These are phyloP conservation scores for Aspergillus transmontanensis DNA, from an alignment of 2,329 filamentous ascomycete genomes.

Conservation along the genomic window DNA sequence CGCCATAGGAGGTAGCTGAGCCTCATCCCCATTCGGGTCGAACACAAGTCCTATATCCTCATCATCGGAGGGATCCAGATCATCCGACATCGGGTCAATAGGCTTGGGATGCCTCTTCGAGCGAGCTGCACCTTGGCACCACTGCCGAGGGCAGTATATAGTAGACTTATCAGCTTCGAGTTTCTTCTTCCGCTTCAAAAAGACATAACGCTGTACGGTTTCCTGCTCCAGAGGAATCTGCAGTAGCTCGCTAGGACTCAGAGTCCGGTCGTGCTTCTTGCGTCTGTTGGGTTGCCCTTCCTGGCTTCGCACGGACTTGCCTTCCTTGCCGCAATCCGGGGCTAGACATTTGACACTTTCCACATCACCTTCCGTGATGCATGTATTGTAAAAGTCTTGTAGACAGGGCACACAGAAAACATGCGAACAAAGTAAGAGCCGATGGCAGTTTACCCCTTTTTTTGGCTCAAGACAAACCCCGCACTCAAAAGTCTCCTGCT, in stretches of 20 bases:
- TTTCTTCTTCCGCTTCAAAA: conserved; percentile 87
- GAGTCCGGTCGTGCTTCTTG: conserved; percentile 65
- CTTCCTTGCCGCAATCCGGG: conserved; percentile 73
- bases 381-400: conserved; percentile 84
- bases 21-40: conserved; percentile 49
- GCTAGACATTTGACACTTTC: conserved; percentile 76
- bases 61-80: conserved; percentile 51
- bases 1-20: conserved; percentile 49
- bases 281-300: conserved; percentile 41
- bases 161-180: conserved; percentile 90
- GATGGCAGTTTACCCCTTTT: conserved; percentile 80
- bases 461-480: conserved; percentile 90
- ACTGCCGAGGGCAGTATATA: conserved; percentile 86
- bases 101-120: conserved; percentile 75
- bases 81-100: conserved; percentile 63
- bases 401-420: conserved; percentile 91
- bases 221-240: conserved; percentile 73
- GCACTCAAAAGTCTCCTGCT: conserved; percentile 83
- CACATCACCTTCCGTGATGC: conserved; percentile 83
- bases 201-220: conserved; percentile 81
- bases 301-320: conserved; percentile 30
- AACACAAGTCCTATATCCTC: conserved; percentile 49
- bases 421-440: conserved; percentile 80
- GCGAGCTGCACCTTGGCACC: conserved; percentile 87
- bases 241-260: conserved; percentile 82